Evolutionary conservation across 352 stramenopile species (phyloP), one percentile per base, ranked within the genome.

Genomic region (Globisporangium cederbergense): DNA sequence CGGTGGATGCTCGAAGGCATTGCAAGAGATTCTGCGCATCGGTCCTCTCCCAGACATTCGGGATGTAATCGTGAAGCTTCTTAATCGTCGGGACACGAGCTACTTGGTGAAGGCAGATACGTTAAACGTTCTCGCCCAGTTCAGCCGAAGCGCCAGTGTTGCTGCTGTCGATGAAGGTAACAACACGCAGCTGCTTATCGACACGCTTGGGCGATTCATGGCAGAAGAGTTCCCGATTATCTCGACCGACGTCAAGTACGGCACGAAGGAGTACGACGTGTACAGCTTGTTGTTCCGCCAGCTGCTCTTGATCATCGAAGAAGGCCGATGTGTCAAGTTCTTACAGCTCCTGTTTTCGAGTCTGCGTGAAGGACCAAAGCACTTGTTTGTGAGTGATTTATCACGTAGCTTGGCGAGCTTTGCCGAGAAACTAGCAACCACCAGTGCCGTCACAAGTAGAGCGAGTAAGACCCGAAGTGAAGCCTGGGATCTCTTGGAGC

Each of bases 221-320:
- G 75, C 89, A 10, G 76, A 89, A 28, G 82, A 92, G 40, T 93
- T 95, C 60, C 86, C 84, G 4, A 88, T 93, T 42, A 63, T 75
- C 30, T 95, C 86, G n/a, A 73, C 67, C 25, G 86, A 95, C 68
- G 83, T 93, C 4, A 71, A 72, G 5, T 60, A 58, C 40, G 79
- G 77, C 1, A 83, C 84, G 5, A 83, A 86, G 20, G 84, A 91
- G 30, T 90, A 79, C 65, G 83, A 89, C 60, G 64, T 86, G 0
- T 93, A 86, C 47, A 61, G 60, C 2, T 65, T 84, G 46, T 64
- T 95, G 2, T 83, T 93, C 45, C 52, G 49, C 2, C 75, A 82
- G 28, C 50, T 92, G 16, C 60, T 93, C 38, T 52, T 47, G 50
- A 62, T 91, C n/a, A 71, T 93, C 13, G 77, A 89, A 63, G 67